phyloP scores from a whole-genome alignment of 352 stramenopile species.

The Pythium dissimile region DNA sequence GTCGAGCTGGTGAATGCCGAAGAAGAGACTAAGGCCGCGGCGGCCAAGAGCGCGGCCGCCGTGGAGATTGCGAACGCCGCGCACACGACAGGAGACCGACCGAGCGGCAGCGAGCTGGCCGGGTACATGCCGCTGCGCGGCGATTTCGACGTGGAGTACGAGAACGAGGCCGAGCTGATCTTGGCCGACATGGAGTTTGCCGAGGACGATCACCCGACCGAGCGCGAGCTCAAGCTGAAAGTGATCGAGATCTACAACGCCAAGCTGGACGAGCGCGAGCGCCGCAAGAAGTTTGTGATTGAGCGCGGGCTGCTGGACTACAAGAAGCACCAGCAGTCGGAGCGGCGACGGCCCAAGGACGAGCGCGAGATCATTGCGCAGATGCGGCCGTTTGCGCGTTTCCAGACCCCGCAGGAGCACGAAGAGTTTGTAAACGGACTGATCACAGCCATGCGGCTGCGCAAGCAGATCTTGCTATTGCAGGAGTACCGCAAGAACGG shows the following conservation, averaged over 20 bases:
- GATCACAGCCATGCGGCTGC: slow-evolving; percentile 87
- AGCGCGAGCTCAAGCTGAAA: slow-evolving; percentile 94
- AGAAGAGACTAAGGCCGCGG: slow-evolving; percentile 15
- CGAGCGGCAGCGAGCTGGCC: slow-evolving; percentile 55
- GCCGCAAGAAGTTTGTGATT: slow-evolving; percentile 90
- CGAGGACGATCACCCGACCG: slow-evolving; percentile 86
- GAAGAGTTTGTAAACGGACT: slow-evolving; percentile 92
- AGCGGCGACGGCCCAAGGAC: slow-evolving; percentile 90
- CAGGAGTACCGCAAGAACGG: slow-evolving; percentile 96
- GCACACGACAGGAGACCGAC: slow-evolving; percentile 23
- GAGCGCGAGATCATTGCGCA: slow-evolving; percentile 94
- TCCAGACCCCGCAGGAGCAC: slow-evolving; percentile 92
- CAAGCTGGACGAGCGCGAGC: slow-evolving; percentile 93
- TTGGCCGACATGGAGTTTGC: slow-evolving; percentile 95
- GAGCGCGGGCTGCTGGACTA: slow-evolving; percentile 92
- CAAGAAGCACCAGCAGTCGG: slow-evolving; percentile 90
- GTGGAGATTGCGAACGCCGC: slow-evolving; percentile 21
- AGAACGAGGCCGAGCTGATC: slow-evolving; percentile 96
- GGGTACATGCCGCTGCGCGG: slow-evolving; percentile 96
- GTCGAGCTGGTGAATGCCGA: slow-evolving; percentile 17
- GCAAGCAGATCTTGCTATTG: slow-evolving; percentile 95
- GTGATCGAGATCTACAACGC: slow-evolving; percentile 97
- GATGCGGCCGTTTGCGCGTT: slow-evolving; percentile 94
- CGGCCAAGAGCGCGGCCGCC: slow-evolving; percentile 10
- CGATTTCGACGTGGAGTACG: slow-evolving; percentile 98